phyloP scores from a whole-genome alignment of 768 basidiomycete genomes.

The Amanita phalloides region DNA sequence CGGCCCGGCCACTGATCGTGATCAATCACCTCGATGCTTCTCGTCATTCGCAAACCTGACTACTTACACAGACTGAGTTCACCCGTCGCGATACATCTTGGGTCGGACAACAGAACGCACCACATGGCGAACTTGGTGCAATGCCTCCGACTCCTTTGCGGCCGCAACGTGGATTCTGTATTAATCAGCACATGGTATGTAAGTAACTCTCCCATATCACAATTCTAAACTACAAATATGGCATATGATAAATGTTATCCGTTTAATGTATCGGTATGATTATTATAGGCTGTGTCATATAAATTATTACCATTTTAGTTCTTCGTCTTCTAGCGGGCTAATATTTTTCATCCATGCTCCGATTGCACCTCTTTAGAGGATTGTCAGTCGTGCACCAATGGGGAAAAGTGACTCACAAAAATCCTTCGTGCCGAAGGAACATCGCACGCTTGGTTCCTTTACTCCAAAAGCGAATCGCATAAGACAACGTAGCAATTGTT shows the following conservation, averaged over 20 bases:
- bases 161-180: neutral
- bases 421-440: constrained; percentile 96
- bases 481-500: constrained; percentile 94
- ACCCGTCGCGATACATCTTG: neutral
- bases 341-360: constrained; percentile 99
- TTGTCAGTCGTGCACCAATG: constrained; percentile 9
- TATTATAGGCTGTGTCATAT: neutral
- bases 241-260: neutral
- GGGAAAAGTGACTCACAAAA: constrained; percentile 55
- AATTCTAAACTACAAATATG: neutral
- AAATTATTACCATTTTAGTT: constrained; percentile 2
- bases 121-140: neutral
- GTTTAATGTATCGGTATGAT: neutral
- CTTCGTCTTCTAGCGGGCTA: constrained; percentile 30
- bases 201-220: neutral
- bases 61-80: neutral
- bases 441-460: constrained; percentile 94
- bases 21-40: neutral
- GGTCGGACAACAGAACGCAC: neutral
- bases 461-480: constrained; percentile 99
- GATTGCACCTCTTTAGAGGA: constrained; percentile 62
- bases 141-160: neutral
- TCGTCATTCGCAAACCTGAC: neutral
- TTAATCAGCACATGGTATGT: neutral
- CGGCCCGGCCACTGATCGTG: neutral